Evolutionary conservation across 805 yeast species (phyloP).

Genomic region (Yamadazyma sp.): DNA sequence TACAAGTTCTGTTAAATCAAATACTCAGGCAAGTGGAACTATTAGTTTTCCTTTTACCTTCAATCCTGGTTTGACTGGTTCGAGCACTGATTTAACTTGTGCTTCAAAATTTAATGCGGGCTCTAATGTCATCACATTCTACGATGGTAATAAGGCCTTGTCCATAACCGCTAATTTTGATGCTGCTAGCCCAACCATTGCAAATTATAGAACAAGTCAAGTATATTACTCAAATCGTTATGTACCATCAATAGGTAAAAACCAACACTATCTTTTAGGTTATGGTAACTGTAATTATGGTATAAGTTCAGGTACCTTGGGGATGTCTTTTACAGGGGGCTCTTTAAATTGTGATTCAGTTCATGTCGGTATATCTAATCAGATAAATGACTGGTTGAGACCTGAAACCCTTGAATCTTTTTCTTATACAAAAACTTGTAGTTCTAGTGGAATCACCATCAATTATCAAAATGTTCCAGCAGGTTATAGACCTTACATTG

Average conservation of each 20-base stretch:
- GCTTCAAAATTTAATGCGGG: conserved; percentile 19
- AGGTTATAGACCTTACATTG: conserved; percentile 25
- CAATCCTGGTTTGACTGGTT: conserved; percentile 17
- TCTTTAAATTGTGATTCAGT: conserved; percentile 19
- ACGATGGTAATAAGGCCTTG: conserved; percentile 16
- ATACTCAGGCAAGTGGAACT: conserved; percentile 17
- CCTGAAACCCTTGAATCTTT: conserved; percentile 12
- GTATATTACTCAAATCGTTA: conserved; percentile 5
- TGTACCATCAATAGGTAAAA: conserved; percentile 14
- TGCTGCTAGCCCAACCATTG: conserved; percentile 7
- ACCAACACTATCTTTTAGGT: conserved; percentile 13
- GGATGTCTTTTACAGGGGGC: conserved; percentile 12
- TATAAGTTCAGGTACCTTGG: conserved; percentile 19
- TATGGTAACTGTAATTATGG: conserved; percentile 20
- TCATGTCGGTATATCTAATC: conserved; percentile 19
- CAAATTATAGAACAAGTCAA: background rate
- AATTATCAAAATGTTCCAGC: conserved; percentile 23
- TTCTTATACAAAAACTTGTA: conserved; percentile 15
- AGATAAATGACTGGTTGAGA: conserved; percentile 19
- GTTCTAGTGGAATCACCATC: conserved; percentile 7
- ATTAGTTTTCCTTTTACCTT: conserved; percentile 21
- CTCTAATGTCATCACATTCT: conserved; percentile 15
- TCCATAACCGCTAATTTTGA: conserved; percentile 10
- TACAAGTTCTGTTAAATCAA: conserved; percentile 10
- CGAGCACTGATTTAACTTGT: conserved; percentile 15